Evolutionary conservation across 495 filamentous ascomycete genomes (phyloP), one percentile per base, ranked within the genome.

Genomic region (Elaphomyces granulatus): DNA sequence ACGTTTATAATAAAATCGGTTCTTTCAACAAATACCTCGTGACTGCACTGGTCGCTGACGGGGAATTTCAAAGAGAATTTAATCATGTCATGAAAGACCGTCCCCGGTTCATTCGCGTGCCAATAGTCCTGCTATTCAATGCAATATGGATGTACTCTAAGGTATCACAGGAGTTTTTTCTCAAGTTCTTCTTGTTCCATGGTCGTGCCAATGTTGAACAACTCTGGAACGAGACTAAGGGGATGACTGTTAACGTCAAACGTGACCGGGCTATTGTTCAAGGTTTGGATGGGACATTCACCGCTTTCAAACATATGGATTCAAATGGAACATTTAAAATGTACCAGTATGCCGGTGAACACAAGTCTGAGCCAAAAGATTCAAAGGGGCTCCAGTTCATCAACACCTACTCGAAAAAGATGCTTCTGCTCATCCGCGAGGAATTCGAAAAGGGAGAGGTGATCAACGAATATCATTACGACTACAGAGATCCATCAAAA

Each of bases 51-150:
- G 54, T 74, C 18, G 73, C 72, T 7, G 73, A 77, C 48, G 63
- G 67, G 6, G 73, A 77, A 42, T 75, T 71, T 46, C 73, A 77
- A 43, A 54, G 72, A 35, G 73, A 77, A 37, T 58, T 75, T 36
- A 54, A 72, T 9, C 68, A 67, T 49, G 59, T 68, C 31, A 52
- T 67, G n/a, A 44, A 49, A 26, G 21, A 34, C 3, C 54, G 54
- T 17, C 58, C 58, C 4, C 31, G 45, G 7, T 15, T 63, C 20
- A 33, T 70, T 9, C 64, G 61, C 10, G 59, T 60, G 17, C 63
- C 69, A 3, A 40, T 43, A 8, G 55, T 60, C 0, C 55, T 60
- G 20, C 4, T 55, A 0, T 48, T 76, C 19, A 74, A 63, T 45
- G 46, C 56, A 40, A 15, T 72, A 16, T 76, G 72, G 72, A 54